Base-by-base conservation (phyloP, 805 yeast genomes). In the Ogataea populi-albae region DNA sequence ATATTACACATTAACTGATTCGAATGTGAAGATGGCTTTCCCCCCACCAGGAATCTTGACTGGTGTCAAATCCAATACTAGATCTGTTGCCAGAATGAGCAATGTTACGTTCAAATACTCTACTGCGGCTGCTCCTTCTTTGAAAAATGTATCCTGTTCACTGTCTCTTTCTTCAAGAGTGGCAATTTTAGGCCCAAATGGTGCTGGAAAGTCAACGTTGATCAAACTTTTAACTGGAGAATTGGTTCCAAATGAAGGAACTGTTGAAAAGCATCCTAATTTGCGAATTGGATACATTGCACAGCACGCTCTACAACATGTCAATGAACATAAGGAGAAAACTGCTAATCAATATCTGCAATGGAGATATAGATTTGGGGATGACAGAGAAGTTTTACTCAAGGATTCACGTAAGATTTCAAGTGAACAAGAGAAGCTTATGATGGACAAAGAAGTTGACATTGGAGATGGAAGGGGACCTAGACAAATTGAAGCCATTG, bases 291-390 rank as follows among this genome's bases (percentile, higher is more conserved):
- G 98, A 41, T 91, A 91, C 69, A 93, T 91, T 70, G 98, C 98
- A 15, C 98, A 91, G 71, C 98, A 91, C 56, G 98, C 98, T 23
- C 77, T 91, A 60, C 96, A 88, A 65, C 98, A 91, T 58, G 98
- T 91, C 41, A 95, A 93, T 62, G 81, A 83, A 69, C 98, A 91
- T 68, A 87, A 89, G 67, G 98, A 91, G 64, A 88, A 88, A 69
- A 91, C 98, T 11, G 96, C 98, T 32, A 91, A 89, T 59, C 98
- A 91, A 70, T 91, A 91, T 64, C 73, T 91, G 61, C 98, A 93
- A 69, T 91, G 98, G 98, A 81, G 98, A 70, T 91, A 91, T 64
- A 79, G 86, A 62, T 86, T 89, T 53, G 98, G 98, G 62, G 98
- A 93, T 59, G 98, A 91, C 65, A 86, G 98, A 65, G 98, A 91